These are phyloP conservation scores for Phytophthora niederhauseri DNA, from an alignment of 352 stramenopile genomes.

Conservation along the genomic window DNA sequence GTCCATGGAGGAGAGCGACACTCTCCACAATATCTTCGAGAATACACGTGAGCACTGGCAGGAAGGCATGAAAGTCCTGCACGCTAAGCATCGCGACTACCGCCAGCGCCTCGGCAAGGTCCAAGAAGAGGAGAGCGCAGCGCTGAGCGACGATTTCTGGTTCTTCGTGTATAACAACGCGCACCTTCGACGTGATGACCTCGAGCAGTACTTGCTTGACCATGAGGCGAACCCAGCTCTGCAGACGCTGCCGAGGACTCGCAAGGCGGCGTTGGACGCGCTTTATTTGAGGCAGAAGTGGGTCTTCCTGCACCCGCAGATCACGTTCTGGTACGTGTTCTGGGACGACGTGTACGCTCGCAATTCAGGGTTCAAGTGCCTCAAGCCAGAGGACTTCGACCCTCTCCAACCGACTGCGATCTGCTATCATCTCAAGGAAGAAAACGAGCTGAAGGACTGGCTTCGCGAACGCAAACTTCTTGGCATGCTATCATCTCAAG, in stretches of 20 bases:
- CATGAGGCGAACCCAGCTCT: conserved; percentile 4
- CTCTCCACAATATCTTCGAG: background rate
- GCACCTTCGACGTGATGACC: conserved; percentile 5
- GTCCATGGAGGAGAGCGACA: conserved; percentile 1
- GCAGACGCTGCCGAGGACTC: background rate
- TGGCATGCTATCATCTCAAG: conserved; percentile 17
- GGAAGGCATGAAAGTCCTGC: background rate
- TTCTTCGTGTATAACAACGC: conserved; percentile 44
- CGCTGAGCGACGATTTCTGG: conserved; percentile 43
- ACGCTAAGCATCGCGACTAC: background rate
- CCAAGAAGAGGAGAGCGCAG: background rate
- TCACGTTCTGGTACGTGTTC: conserved; percentile 48
- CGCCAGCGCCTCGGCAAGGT: background rate
- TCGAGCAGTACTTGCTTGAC: conserved; percentile 19
- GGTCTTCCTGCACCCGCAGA: conserved; percentile 25
- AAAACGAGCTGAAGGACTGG: too few relatives aligned
- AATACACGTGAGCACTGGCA: background rate
- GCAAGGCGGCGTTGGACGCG: background rate
- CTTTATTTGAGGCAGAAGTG: conserved; percentile 13
- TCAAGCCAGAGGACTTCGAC: conserved; percentile 22
- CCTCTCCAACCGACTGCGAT: conserved; percentile 25
- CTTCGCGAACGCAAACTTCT: too few relatives aligned
- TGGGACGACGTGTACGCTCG: conserved; percentile 42
- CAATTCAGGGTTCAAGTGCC: conserved; percentile 28
- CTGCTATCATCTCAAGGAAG: conserved; percentile 19